Conservation (phyloP, 2,329 filamentous ascomycete genomes). For the Chaetoscypha palmicola region DNA sequence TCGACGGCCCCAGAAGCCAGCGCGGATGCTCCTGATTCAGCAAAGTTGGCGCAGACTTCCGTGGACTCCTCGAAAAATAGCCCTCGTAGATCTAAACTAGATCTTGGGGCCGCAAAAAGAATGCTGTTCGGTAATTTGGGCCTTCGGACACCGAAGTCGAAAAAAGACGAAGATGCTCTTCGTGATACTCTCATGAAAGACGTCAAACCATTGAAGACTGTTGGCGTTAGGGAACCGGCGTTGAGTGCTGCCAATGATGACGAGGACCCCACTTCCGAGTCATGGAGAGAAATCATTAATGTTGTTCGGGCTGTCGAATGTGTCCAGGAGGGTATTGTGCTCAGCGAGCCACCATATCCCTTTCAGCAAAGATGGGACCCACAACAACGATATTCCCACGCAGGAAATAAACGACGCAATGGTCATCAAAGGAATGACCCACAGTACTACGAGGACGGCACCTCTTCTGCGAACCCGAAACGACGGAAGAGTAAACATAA, state of each 20-base stretch:
- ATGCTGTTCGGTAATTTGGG: constrained; percentile 68
- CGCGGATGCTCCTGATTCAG: background rate
- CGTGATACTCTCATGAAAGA: constrained; percentile 52
- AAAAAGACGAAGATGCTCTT: constrained; percentile 59
- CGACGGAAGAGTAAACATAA: constrained; percentile 36
- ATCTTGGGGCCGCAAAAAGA: constrained; percentile 57
- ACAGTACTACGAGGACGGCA: constrained; percentile 35
- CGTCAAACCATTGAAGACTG: constrained; percentile 36
- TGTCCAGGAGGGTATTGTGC: constrained; percentile 56
- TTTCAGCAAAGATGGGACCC: constrained; percentile 86
- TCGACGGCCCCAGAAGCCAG: background rate
- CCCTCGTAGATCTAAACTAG: constrained; percentile 32
- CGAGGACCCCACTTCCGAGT: no score
- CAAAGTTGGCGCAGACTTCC: constrained; percentile 9
- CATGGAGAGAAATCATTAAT: constrained; percentile 68
- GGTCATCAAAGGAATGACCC: constrained; percentile 35
- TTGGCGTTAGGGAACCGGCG: constrained; percentile 8
- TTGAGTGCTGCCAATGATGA: constrained; percentile 37
- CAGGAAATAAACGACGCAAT: constrained; percentile 43
- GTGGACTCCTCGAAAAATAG: constrained; percentile 7
- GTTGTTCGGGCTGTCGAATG: constrained; percentile 84
- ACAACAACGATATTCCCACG: constrained; percentile 51
- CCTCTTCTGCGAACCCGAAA: constrained; percentile 44
- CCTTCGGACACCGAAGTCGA: constrained; percentile 58
- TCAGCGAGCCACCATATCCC: constrained; percentile 78